phyloP scores from a whole-genome alignment of 129 eudicot genomes.

The Erigeron canadensis region DNA sequence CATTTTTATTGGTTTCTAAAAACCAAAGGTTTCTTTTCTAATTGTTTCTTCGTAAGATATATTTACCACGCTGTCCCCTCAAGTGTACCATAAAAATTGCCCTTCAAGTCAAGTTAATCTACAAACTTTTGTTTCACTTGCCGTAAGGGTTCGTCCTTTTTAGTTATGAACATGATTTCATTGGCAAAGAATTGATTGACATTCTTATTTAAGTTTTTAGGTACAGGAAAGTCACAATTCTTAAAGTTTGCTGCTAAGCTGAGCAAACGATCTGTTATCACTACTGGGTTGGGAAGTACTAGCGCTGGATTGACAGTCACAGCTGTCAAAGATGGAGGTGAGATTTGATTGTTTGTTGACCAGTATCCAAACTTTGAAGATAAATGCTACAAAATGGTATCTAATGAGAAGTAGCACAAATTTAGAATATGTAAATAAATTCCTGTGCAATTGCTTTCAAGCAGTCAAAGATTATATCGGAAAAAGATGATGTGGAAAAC shows the following conservation, averaged over 20 bases:
- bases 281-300: conserved; percentile 98
- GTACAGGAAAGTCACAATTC: conserved; percentile 98
- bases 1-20: not conserved
- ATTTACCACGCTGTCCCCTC: not conserved
- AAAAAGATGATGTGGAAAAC: too few relatives aligned
- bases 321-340: conserved; percentile 96
- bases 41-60: not conserved
- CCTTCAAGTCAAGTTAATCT: not conserved
- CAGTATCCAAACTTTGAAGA: not conserved
- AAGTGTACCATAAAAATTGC: not conserved
- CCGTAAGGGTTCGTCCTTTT: not conserved
- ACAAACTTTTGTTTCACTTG: not conserved
- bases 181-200: not conserved
- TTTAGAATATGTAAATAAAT: not conserved
- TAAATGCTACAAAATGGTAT: not conserved
- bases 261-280: conserved; percentile 94
- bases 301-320: conserved; percentile 99
- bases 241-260: conserved; percentile 93
- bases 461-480: not conserved
- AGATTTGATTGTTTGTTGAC: conserved; percentile 12
- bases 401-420: not conserved
- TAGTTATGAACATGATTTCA: not conserved
- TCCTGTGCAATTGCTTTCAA: conserved; percentile 3
- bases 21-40: not conserved
- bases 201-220: conserved; percentile 35